Percentiles rank a stretch among this genome's conserved stretches.
phyloP scores from a whole-genome alignment of 2,329 filamentous ascomycete species.

The Trichoderma koningiopsis region DNA sequence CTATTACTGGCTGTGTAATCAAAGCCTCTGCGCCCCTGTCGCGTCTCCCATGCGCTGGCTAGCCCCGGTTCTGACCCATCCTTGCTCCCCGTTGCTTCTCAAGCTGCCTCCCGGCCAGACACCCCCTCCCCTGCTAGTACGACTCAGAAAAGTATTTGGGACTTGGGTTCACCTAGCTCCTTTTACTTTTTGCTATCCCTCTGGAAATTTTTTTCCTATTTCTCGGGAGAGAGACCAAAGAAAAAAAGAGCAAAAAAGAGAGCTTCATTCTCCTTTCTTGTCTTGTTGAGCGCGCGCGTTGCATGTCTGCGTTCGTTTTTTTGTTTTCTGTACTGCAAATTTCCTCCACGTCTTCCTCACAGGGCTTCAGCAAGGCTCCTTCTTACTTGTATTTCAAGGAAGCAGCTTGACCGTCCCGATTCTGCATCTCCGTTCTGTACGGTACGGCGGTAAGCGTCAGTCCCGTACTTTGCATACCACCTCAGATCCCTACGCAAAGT shows the following conservation, averaged over 20 bases:
- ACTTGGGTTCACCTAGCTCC: constrained; percentile 26
- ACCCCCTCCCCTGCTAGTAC: constrained; percentile 25
- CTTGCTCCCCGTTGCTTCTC: constrained; percentile 28
- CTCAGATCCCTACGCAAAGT: constrained; percentile 37
- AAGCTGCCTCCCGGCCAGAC: constrained; percentile 18
- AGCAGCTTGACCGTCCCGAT: constrained; percentile 6
- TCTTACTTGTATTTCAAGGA: neutral
- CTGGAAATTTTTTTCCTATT: constrained; percentile 9
- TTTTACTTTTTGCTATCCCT: constrained; percentile 17
- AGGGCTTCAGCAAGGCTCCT: neutral
- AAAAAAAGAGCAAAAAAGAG: neutral
- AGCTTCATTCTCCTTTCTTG: neutral
- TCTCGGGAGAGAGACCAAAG: neutral
- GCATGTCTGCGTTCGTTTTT: neutral
- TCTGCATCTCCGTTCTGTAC: constrained; percentile 24
- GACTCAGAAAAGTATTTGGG: constrained; percentile 26
- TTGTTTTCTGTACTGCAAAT: neutral
- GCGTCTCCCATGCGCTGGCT: constrained; percentile 55
- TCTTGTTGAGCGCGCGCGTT: constrained; percentile 7
- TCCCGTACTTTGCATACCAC: constrained; percentile 38
- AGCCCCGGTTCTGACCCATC: constrained; percentile 32
- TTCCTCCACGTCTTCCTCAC: neutral
- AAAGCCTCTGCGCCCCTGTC: constrained; percentile 51
- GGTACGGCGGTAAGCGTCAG: constrained; percentile 27
- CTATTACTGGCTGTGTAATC: constrained; percentile 57